Base-by-base conservation (phyloP, 2,329 filamentous ascomycete genomes). In the Hymenoscyphus infarciens region DNA sequence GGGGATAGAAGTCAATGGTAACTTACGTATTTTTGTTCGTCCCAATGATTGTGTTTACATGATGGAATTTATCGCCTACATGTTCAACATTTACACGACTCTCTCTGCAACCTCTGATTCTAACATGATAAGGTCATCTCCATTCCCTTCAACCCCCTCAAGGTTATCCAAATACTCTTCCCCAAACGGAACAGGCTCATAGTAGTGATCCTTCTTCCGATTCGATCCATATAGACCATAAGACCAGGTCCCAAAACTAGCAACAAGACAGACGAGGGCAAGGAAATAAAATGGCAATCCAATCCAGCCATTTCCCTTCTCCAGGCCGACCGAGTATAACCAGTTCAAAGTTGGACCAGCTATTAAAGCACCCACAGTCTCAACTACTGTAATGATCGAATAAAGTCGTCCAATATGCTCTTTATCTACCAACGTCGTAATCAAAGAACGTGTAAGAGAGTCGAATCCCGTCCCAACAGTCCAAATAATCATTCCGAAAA, bases 321-420 rank as follows among this genome's bases (percentile, higher is more conserved):
- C 61, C 59, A 74, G 49, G 0, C 72, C 72, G 10, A 67, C 19
- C 1, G 67, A 66, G 63, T 69, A 74, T 0, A 72, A 45, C 5
- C 27, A 60, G 5, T 69, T 70, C 3, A 73, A 35, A 5, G 55
- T 57, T 1, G 72, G 72, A 1, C 70, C 67, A 6, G 68, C 66
- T 45, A 63, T 33, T 16, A 74, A 56, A 2, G 64, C 56, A 27
- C 70, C 69, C 22, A 65, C 39, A 8, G 65, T 71, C 33, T 74
- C 71, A 1, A 72, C 65, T 3, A 73, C 61, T 4, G 66, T 63
- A 33, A 73, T 67, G 5, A 66, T 57, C 2, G 72, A 69, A 39
- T 71, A 73, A 2, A 74, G 55, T 11, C 67, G 64, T 7, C 60
- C 72, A 4, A 71, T 57, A 45, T 74, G 70, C 53, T 72, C 16